Conservation (phyloP, 108 stramenopile genomes). For the Conticribra guillardii region DNA sequence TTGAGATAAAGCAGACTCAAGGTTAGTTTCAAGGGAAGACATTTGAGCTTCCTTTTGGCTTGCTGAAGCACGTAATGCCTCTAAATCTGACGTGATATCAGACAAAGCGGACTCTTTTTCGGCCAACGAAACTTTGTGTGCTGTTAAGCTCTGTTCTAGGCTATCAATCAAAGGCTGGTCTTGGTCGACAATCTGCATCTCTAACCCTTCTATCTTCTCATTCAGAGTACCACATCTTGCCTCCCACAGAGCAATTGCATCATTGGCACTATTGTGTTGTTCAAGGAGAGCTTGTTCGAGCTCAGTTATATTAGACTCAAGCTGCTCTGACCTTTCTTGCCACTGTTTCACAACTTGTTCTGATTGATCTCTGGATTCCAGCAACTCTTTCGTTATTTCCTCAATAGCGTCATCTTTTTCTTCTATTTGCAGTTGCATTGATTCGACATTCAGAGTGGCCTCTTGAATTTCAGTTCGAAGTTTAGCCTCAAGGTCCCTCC, state of each 20-base stretch:
- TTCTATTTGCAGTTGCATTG: constrained; percentile 17
- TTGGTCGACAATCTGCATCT: constrained; percentile 21
- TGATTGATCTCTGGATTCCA: constrained; percentile 51
- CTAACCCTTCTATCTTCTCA: constrained; percentile 37
- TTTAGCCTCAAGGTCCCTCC: neutral
- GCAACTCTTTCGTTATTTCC: constrained; percentile 43
- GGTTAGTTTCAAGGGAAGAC: constrained; percentile 1
- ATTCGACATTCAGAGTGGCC: constrained; percentile 3
- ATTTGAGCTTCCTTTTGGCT: constrained; percentile 24
- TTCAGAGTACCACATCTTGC: constrained; percentile 51
- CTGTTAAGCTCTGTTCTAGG: constrained; percentile 6
- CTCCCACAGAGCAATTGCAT: constrained; percentile 73
- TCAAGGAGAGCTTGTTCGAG: constrained; percentile 49
- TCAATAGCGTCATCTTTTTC: constrained; percentile 46
- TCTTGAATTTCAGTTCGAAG: constrained; percentile 13
- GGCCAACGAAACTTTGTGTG: constrained; percentile 1
- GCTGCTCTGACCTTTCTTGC: constrained; percentile 53
- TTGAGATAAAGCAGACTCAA: constrained; percentile 6
- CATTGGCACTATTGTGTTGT: constrained; percentile 62
- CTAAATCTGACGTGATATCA: constrained; percentile 13
- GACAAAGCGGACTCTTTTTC: constrained; percentile 3
- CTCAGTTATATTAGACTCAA: constrained; percentile 42
- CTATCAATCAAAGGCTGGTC: constrained; percentile 5
- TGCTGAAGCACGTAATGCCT: constrained; percentile 1
- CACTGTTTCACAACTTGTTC: constrained; percentile 64